Evolutionary conservation across 352 stramenopile species (phyloP).

Genomic region (Phytophthora meadii): DNA sequence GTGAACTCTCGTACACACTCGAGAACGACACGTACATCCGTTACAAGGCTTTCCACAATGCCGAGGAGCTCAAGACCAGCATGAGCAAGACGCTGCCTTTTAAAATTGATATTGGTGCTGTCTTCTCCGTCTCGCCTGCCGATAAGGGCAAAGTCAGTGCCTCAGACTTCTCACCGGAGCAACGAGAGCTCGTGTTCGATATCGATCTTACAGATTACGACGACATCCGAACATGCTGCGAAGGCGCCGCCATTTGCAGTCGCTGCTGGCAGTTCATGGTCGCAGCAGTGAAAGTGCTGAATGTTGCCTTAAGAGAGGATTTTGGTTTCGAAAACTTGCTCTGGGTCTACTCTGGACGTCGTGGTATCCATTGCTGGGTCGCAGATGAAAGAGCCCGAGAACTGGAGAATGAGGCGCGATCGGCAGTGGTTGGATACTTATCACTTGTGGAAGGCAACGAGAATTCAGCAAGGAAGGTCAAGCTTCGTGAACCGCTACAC

Average conservation of each 20-base stretch:
- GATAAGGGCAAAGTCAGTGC: constrained; percentile 90
- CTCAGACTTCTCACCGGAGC: constrained; percentile 90
- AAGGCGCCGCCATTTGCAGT: constrained; percentile 90
- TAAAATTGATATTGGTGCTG: constrained; percentile 99
- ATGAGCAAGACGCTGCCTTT: constrained; percentile 95
- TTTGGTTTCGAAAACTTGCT: constrained; percentile 99
- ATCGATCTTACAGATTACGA: constrained; percentile 99
- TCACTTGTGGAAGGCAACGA: constrained; percentile 93
- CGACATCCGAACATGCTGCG: constrained; percentile 97
- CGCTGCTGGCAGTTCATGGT: constrained; percentile 99
- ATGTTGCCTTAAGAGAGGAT: constrained; percentile 92
- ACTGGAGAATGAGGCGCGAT: constrained; percentile 97
- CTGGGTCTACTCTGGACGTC: constrained; percentile 99
- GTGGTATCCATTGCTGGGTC: constrained; percentile 99
- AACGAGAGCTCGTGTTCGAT: constrained; percentile 99
- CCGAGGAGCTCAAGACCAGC: constrained; percentile 82
- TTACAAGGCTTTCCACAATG: constrained; percentile 95
- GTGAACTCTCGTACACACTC: constrained; percentile 98
- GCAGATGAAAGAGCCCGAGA: constrained; percentile 94
- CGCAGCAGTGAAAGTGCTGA: constrained; percentile 96
- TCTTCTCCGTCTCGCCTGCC: constrained; percentile 91
- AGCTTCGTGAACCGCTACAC: constrained; percentile 93
- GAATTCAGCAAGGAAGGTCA: constrained; percentile 90
- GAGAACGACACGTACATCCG: constrained; percentile 99
- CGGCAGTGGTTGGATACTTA: constrained; percentile 97